Evolutionary conservation across 2,329 filamentous ascomycete species (phyloP).

Genomic region (Aspergillus nomiae): DNA sequence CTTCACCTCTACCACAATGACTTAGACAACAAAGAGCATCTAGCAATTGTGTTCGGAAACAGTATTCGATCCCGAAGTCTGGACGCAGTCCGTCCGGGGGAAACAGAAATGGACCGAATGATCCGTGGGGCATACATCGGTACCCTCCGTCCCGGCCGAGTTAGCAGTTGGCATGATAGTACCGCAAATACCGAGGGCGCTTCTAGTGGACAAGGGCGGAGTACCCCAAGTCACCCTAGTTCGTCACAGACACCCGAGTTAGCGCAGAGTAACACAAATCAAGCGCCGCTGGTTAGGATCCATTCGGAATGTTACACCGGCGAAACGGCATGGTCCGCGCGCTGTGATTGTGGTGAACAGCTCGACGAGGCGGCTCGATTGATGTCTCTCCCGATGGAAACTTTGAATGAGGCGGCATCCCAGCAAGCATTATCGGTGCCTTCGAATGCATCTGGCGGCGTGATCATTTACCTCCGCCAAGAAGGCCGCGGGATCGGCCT

Average conservation of each 20-base stretch:
- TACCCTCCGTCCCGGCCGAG: conserved; percentile 80
- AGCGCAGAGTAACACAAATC: conserved; percentile 21
- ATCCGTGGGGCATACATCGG: conserved; percentile 92
- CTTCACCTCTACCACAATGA: conserved; percentile 92
- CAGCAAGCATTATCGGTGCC: conserved; percentile 36
- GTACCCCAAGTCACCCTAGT: conserved; percentile 12
- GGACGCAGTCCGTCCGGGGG: conserved; percentile 45
- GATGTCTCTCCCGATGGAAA: conserved; percentile 69
- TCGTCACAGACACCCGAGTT: conserved; percentile 14
- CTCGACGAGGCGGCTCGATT: conserved; percentile 92
- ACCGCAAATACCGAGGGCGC: conserved; percentile 17
- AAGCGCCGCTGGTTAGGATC: conserved; percentile 81
- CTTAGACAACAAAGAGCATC: conserved; percentile 90
- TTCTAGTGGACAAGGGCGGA: not conserved
- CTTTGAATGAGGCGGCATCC: conserved; percentile 30
- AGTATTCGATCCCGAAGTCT: conserved; percentile 72
- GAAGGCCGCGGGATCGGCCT: conserved; percentile 95
- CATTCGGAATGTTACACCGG: conserved; percentile 99
- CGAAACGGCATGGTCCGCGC: conserved; percentile 96
- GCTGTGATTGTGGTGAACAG: conserved; percentile 97
- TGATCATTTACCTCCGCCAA: conserved; percentile 93
- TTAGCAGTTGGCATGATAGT: conserved; percentile 67
- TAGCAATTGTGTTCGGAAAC: conserved; percentile 94
- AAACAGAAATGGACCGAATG: conserved; percentile 69
- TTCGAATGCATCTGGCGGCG: conserved; percentile 68